Base-by-base conservation (phyloP, 768 basidiomycete species). In the Boletus rufocinnamomeus region DNA sequence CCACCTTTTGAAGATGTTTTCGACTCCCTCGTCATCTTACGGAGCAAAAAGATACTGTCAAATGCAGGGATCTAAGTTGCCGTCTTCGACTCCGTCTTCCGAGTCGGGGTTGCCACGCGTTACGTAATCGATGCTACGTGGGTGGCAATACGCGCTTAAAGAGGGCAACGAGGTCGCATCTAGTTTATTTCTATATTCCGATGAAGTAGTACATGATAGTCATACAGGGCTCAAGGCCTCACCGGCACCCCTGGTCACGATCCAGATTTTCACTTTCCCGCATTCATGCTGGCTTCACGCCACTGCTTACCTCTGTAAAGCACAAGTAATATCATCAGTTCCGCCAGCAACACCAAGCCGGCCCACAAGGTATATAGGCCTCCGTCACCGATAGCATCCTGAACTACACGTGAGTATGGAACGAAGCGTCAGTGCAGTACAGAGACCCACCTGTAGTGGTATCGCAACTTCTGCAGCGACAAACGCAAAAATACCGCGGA, bases 301-400 rank as follows among this genome's bases (percentile, higher is more conserved):
- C 89, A 91, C 10, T 68, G 56, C 21, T 72, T 77, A 0, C 90
- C 90, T 69, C 84, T 84, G 75, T 77, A 77, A 59, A 81, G 77
- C 0, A 89, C 84, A 4, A 91, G 73, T 10, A 89, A 63, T 32
- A 89, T 77, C 41, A 89, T 75, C 11, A 79, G 53, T 40, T 84
- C 82, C 13, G 79, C 78, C 11, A 87, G 40, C 1, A 82, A 59
- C 69, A 91, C 73, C 9, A 93, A 37, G 0, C 83, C 80, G 0
- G 79, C 78, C 76, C 83, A 89, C 4, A 93, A 72, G 0, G 88
- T 87, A 66, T 93, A 95, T 52, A 89, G 76, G 64, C 93, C 82
- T 66, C 91, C 92, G 62, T 94, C 93, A 0, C 92, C 92, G 21
- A 94, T 80, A 2, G 82, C 76, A 57, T 87, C 80, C 82, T 91